A percentile compares a stretch with the other conserved stretches of the same genome.
Evolutionary conservation across 2,329 filamentous ascomycete genomes (phyloP).

Genomic region (Hawksworthiomyces lignivorus): DNA sequence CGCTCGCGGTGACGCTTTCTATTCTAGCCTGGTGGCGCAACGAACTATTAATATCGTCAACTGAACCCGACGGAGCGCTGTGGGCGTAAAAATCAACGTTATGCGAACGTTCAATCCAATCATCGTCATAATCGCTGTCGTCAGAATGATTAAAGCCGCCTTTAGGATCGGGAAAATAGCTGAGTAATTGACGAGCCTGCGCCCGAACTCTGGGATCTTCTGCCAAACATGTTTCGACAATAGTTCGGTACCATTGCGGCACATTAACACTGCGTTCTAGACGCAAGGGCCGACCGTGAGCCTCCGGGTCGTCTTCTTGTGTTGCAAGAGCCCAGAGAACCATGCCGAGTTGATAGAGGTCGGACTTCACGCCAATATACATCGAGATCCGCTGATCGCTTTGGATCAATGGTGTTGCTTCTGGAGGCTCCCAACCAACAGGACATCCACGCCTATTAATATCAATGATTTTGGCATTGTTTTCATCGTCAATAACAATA

Average conservation of each 20-base stretch:
- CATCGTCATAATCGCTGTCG: slow-evolving; percentile 22
- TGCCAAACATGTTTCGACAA: slow-evolving; percentile 71
- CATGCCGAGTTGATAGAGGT: slow-evolving; percentile 95
- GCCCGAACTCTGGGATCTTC: slow-evolving; percentile 63
- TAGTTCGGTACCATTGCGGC: slow-evolving; percentile 69
- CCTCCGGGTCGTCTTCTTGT: slow-evolving; percentile 84
- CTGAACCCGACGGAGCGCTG: slow-evolving; percentile 27
- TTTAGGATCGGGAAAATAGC: slow-evolving; percentile 51
- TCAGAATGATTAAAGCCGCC: slow-evolving; percentile 17
- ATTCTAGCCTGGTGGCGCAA: slow-evolving; percentile 1
- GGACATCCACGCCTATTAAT: slow-evolving; percentile 97
- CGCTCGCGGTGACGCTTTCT: neutral
- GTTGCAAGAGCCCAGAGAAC: slow-evolving; percentile 87
- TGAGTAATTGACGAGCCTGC: slow-evolving; percentile 65
- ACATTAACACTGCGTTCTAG: slow-evolving; percentile 53
- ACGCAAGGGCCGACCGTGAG: slow-evolving; percentile 61
- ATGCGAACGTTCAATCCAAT: slow-evolving; percentile 11
- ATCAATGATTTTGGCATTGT: slow-evolving; percentile 93
- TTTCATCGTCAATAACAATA: slow-evolving; percentile 79
- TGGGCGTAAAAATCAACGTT: slow-evolving; percentile 14
- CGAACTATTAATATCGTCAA: slow-evolving; percentile 31
- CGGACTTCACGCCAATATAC: slow-evolving; percentile 97
- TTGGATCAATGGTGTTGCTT: slow-evolving; percentile 76
- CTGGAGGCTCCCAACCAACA: slow-evolving; percentile 94
- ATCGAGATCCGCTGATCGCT: slow-evolving; percentile 87